Base-by-base conservation (phyloP, 1,284 basidiomycete species). In the Retiboletus flavoniger region DNA sequence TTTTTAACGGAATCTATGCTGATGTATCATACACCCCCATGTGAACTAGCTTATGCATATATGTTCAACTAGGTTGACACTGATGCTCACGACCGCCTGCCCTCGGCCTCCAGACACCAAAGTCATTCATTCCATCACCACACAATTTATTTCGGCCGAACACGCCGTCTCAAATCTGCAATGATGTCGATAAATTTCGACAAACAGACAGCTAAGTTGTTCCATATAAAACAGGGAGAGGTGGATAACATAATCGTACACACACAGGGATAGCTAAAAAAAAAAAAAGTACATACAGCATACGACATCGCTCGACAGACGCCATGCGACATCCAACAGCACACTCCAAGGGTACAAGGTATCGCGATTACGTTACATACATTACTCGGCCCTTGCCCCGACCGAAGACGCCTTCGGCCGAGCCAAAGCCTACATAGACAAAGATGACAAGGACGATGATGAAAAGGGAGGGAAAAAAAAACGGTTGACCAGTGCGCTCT, bases 321-420 rank as follows among this genome's bases (percentile, higher is more conserved):
- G 19, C 29, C 19, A 16, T 24, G 21, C 19, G 11, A 52, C 49
- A 7, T 14, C 14, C n/a, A 13, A 51, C 51, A n/a, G 10, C 56
- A 29, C 41, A 48, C 44, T 9, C 13, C 28, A 9, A 44, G 19
- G 42, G 46, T 52, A 60, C 61, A 55, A 63, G 64, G 62, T 57
- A 65, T 67, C 57, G 48, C 64, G 2, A 44, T 56, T 53, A 66
- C 35, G 52, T 64, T 63, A 60, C 51, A 60, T 58, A 60, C 49
- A 50, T 60, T 56, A 59, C 40, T 32, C 29, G 54, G 19, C 53
- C 39, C 3, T 21, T 21, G 28, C 24, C 32, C 9, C 38, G 19
- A 42, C 56, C 51, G 41, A 60, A 36, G 24, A 24, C 50, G 26
- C 31, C 19, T 41, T 46, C 51, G 50, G 39, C 17, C 51, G 29